phyloP scores from a whole-genome alignment of 1,284 basidiomycete species.

The Trametes versicolor region DNA sequence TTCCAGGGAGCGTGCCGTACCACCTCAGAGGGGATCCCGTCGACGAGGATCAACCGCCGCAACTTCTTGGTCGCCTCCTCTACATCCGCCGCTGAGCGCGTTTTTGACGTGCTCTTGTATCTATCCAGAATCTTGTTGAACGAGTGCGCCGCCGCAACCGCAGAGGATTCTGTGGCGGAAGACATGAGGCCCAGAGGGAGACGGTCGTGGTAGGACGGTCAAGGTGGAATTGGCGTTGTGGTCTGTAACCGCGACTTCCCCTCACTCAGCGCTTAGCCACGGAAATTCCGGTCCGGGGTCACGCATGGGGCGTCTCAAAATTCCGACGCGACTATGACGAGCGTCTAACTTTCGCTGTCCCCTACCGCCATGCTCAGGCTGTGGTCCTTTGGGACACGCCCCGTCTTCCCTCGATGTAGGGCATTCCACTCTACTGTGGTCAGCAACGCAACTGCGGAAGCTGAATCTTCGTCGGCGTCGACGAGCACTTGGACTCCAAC shows the following conservation, averaged over 20 bases:
- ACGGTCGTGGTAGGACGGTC: no score
- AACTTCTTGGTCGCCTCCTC: constrained; percentile 86
- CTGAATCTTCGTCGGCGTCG: constrained; percentile 41
- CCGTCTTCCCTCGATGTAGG: constrained; percentile 49
- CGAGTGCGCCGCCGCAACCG: constrained; percentile 65
- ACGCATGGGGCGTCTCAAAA: constrained; percentile 33
- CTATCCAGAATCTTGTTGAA: constrained; percentile 83
- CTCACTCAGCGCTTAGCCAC: no score
- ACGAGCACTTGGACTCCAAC: constrained; percentile 83
- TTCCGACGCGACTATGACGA: constrained; percentile 30
- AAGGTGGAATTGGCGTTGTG: no score
- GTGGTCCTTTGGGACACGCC: constrained; percentile 54
- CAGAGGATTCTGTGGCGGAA: constrained; percentile 33
- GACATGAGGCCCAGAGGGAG: constrained; percentile 29
- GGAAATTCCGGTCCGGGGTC: no score
- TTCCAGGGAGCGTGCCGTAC: constrained; percentile 47
- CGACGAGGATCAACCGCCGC: constrained; percentile 85
- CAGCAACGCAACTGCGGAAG: constrained; percentile 46
- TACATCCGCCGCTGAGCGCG: constrained; percentile 52
- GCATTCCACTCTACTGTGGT: constrained; percentile 50
- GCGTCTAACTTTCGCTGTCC: constrained; percentile 14
- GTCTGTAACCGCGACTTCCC: no score
- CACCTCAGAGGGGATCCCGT: constrained; percentile 81
- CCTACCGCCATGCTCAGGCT: constrained; percentile 61
- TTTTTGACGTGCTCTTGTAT: constrained; percentile 76